A percentile compares a stretch with the other conserved stretches of the same genome.
These are phyloP conservation scores for Penicillium fuscoglaucum DNA, from an alignment of 2,329 filamentous ascomycete genomes.

Conservation along the genomic window DNA sequence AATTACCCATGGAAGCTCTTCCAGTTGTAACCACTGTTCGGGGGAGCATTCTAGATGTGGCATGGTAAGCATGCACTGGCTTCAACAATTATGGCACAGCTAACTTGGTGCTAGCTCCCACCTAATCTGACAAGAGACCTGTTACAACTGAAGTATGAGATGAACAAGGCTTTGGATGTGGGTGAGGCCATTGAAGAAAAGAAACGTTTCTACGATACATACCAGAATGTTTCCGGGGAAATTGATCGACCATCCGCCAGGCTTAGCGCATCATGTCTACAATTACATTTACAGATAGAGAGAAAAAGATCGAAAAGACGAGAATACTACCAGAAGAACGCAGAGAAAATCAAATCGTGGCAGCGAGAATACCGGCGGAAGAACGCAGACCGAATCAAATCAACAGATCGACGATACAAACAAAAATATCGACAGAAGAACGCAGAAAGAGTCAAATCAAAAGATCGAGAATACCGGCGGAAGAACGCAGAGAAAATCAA, in stretches of 20 bases:
- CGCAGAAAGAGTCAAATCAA: no score
- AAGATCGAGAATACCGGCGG: accelerated
- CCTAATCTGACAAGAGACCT: not conserved
- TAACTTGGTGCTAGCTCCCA: not conserved
- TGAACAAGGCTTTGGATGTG: not conserved
- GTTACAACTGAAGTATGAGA: not conserved
- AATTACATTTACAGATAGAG: not conserved
- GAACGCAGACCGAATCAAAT: not conserved
- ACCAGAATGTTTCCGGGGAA: not conserved
- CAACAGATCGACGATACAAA: no score
- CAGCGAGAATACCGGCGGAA: not conserved
- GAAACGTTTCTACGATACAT: not conserved
- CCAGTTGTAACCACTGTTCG: not conserved
- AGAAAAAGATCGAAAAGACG: accelerated
- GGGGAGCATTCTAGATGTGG: not conserved
- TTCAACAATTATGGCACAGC: not conserved
- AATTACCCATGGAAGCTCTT: not conserved
- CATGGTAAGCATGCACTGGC: not conserved
- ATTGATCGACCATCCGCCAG: not conserved
- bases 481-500: not conserved
- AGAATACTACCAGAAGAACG: not conserved
- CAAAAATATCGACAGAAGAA: no score
- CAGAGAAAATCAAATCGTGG: no score
- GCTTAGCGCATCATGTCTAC: not conserved
- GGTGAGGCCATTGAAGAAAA: not conserved